A percentile compares a stretch with the other conserved stretches of the same genome.
phyloP scores from a whole-genome alignment of 192 early-diverging fungal species.

The Backusella tuberculispora region DNA sequence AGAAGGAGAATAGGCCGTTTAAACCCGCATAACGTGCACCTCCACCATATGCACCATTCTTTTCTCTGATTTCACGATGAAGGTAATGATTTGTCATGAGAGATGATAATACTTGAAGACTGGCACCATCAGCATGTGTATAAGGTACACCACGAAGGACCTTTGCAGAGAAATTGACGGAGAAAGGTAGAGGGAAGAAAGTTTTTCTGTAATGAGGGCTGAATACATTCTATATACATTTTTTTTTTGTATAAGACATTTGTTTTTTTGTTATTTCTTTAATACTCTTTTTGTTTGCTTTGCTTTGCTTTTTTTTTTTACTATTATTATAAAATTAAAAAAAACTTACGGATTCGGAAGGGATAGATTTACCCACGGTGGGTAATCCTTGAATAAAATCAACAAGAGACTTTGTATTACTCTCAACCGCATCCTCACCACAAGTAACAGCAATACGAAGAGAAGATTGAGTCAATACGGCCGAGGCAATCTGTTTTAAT shows the following conservation, averaged over 20 bases:
- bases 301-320: slow-evolving; percentile 10
- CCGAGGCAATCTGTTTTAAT: slow-evolving; percentile 53
- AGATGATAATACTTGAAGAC: slow-evolving; percentile 78
- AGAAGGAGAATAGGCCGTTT: slow-evolving; percentile 85
- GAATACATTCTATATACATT: slow-evolving; percentile 45
- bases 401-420: slow-evolving; percentile 47
- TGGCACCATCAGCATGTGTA: slow-evolving; percentile 78
- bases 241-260: not conserved
- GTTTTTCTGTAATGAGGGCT: slow-evolving; percentile 56
- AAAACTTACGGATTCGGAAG: slow-evolving; percentile 19
- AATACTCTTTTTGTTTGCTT: not conserved
- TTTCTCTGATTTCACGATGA: slow-evolving; percentile 97
- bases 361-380: slow-evolving; percentile 1
- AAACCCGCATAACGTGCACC: slow-evolving; percentile 74
- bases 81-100: slow-evolving; percentile 85
- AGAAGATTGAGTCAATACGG: slow-evolving; percentile 51
- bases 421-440: slow-evolving; percentile 51
- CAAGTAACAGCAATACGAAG: slow-evolving; percentile 57
- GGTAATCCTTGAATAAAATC: slow-evolving; percentile 49
- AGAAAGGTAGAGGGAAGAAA: slow-evolving; percentile 84
- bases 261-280: not conserved
- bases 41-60: slow-evolving; percentile 97
- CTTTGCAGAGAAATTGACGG: slow-evolving; percentile 83
- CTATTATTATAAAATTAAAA: not conserved
- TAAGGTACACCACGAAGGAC: slow-evolving; percentile 83